Conservation (phyloP, 1,284 basidiomycete species). For the Cryptococcus sp. region DNA sequence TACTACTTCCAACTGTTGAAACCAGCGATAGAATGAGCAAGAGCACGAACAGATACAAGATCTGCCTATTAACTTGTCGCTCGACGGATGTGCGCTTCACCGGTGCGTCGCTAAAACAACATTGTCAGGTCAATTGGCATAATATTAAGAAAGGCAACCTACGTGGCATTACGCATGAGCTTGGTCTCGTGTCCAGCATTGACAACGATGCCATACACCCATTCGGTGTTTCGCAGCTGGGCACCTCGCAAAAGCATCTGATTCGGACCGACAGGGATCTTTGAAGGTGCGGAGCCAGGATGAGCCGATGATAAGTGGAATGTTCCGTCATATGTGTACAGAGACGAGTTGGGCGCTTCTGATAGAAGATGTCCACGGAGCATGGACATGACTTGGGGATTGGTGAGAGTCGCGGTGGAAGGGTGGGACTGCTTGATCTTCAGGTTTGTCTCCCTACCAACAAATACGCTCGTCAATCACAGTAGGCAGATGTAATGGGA, state of each 20-base stretch:
- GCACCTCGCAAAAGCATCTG: constrained; percentile 93
- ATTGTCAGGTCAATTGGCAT: neutral
- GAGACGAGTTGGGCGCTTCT: constrained; percentile 95
- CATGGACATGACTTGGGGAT: constrained; percentile 70
- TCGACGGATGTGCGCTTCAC: constrained; percentile 97
- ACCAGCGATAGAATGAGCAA: constrained; percentile 85
- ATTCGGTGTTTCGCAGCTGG: constrained; percentile 93
- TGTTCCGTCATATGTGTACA: constrained; percentile 90
- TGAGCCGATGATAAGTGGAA: constrained; percentile 62
- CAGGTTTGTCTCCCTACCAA: constrained; percentile 85
- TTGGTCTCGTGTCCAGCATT: constrained; percentile 99
- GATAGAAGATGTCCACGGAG: constrained; percentile 83
- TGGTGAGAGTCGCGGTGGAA: constrained; percentile 74
- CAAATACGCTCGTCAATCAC: constrained; percentile 6
- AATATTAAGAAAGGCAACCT: constrained; percentile 49
- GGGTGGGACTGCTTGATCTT: constrained; percentile 97
- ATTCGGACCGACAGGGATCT: constrained; percentile 89
- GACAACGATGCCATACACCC: constrained; percentile 91
- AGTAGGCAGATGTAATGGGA: neutral
- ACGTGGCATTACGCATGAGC: constrained; percentile 91
- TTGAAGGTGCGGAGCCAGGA: constrained; percentile 57
- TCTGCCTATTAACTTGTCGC: constrained; percentile 93
- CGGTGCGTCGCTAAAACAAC: constrained; percentile 71
- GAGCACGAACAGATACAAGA: constrained; percentile 91
- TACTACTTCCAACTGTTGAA: constrained; percentile 87